These are phyloP conservation scores for Sphaceloma murrayae DNA, from an alignment of 2,329 filamentous ascomycete species.

Conservation along the genomic window DNA sequence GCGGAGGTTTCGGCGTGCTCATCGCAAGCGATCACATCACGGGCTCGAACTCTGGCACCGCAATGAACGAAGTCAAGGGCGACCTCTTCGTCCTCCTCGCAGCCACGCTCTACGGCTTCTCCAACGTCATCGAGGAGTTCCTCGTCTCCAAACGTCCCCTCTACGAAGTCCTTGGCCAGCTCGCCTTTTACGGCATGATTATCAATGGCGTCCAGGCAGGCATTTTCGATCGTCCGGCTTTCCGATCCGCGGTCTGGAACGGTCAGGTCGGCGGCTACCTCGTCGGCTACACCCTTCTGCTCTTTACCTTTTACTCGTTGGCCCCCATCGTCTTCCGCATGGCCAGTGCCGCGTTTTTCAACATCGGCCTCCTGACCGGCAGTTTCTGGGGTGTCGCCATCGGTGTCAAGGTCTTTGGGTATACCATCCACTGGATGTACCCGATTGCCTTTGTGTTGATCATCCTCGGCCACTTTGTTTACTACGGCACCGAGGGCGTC, in stretches of 20 bases:
- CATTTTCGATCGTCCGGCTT: conserved; percentile 77
- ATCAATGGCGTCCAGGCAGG: conserved; percentile 87
- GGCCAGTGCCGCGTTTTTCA: conserved; percentile 87
- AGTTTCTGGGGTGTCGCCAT: conserved; percentile 98
- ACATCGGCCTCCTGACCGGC: conserved; percentile 84
- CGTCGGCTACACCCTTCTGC: conserved; percentile 75
- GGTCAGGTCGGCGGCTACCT: conserved; percentile 64
- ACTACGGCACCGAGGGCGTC: conserved; percentile 74
- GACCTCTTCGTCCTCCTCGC: conserved; percentile 86
- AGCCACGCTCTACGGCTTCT: conserved; percentile 81
- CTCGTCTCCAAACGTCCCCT: conserved; percentile 76
- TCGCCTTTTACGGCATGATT: conserved; percentile 76
- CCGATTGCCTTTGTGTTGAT: conserved; percentile 93
- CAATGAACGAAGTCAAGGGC: conserved; percentile 67
- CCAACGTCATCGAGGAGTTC: conserved; percentile 91
- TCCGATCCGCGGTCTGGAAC: conserved; percentile 43
- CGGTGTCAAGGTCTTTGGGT: conserved; percentile 75
- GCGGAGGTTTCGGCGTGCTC: conserved; percentile 80
- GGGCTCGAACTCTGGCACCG: conserved; percentile 58
- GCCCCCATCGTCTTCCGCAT: conserved; percentile 84
- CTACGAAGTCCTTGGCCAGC: conserved; percentile 87
- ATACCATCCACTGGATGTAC: conserved; percentile 78
- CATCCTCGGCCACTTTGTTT: conserved; percentile 72
- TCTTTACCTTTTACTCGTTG: conserved; percentile 77
- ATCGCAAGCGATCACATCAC: conserved; percentile 81